Base-by-base conservation (phyloP, 2,329 filamentous ascomycete species). In the Fusarium subtropicale region DNA sequence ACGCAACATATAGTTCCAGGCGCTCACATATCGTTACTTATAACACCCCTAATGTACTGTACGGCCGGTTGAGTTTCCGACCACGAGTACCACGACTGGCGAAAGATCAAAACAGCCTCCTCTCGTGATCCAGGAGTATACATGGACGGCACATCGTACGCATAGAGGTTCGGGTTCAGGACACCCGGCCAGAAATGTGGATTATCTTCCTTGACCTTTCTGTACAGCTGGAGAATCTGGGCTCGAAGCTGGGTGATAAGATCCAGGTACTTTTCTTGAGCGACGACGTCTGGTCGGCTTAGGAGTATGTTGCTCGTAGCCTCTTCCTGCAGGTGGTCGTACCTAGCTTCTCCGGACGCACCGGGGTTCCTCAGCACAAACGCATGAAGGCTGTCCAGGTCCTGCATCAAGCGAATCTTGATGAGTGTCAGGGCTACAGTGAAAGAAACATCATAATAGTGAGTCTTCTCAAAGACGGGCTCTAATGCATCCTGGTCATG, bases 31-130 rank as follows among this genome's bases (percentile, higher is more conserved):
- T 52, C 39, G 4, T 24, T n/a, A 0, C 4, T 34, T 1, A 64
- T 60, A 6, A 60, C 1, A 1, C 18, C 50, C 4, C 54, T 56
- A 2, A 68, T 60, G 4, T 36, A 56, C 9, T 16, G n/a, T 36
- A 65, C 60, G 1, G 59, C 59, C 7, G 31, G 11, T 26, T 64
- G 54, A 5, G 54, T 68, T 26, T 65, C 65, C 4, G 64, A 47
- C 50, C 50, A 68, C 5, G 54, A 68, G 2, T 68, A 64, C 64
- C 59, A 64, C 3, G 59, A 60, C 1, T 60, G 22, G 5, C 53
- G 41, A 7, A 68, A 68, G 20, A 60, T 31, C 12, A 68, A 46
- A 3, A 68, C 59, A 12, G 59, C 65, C 41, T 68, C 64, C 33
- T 60, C 36, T n/a, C 20, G 50, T 2, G 64, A 64, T 11, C 50